These are phyloP conservation scores for Stereocaulon alpinum DNA, from an alignment of 495 filamentous ascomycete genomes.

Conservation along the genomic window DNA sequence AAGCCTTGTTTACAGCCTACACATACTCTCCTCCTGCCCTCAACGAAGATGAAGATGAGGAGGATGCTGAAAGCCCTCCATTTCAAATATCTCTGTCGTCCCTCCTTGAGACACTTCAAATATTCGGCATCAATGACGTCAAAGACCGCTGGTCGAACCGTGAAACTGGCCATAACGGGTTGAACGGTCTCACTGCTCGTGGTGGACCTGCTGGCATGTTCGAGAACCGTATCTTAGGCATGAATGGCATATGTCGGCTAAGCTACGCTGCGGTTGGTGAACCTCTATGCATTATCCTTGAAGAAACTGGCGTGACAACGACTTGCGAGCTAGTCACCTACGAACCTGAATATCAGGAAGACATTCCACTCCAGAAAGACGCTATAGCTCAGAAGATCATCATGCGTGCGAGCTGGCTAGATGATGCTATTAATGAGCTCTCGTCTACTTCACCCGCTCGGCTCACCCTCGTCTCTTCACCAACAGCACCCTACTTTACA, in stretches of 20 bases:
- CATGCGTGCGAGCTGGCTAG: conserved; percentile 73
- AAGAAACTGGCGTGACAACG: conserved; percentile 78
- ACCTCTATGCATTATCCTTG: conserved; percentile 68
- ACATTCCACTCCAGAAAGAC: conserved; percentile 77
- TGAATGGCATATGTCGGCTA: conserved; percentile 71
- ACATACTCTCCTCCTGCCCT: conserved; percentile 43
- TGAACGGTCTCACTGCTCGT: conserved; percentile 40
- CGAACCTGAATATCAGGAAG: conserved; percentile 51
- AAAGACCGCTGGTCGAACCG: conserved; percentile 39
- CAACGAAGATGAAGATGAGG: conserved; percentile 28
- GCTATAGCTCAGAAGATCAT: conserved; percentile 84
- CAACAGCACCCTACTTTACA: conserved; percentile 58
- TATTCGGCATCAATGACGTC: conserved; percentile 74
- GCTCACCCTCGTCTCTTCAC: conserved; percentile 53
- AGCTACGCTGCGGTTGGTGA: conserved; percentile 61
- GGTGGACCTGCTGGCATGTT: conserved; percentile 48
- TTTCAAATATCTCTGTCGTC: conserved; percentile 83
- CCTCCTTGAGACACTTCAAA: conserved; percentile 87
- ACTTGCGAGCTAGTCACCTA: conserved; percentile 91
- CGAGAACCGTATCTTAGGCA: conserved; percentile 61
- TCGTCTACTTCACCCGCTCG: conserved; percentile 56
- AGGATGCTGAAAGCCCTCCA: conserved; percentile 31
- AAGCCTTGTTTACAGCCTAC: conserved; percentile 77
- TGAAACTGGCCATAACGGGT: conserved; percentile 43
- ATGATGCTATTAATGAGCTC: conserved; percentile 77